Conservation (phyloP, 2,329 filamentous ascomycete genomes). For the Penicillium psychrosexuale region DNA sequence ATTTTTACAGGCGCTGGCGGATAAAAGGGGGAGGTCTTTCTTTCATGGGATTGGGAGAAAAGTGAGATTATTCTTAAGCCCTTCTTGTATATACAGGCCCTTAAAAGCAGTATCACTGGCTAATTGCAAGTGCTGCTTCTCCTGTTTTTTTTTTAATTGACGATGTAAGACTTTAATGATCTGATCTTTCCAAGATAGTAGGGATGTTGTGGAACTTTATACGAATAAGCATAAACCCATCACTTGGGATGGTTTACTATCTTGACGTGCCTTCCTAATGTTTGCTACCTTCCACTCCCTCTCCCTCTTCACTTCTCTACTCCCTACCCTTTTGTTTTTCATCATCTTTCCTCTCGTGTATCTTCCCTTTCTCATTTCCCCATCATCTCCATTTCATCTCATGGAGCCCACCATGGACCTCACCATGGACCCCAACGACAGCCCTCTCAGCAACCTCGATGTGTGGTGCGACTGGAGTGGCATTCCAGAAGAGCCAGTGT, state of each 20-base stretch:
- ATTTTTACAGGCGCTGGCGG: constrained; percentile 20
- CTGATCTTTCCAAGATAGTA: too few species aligned
- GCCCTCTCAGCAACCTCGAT: constrained; percentile 29
- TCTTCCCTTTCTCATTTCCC: background rate
- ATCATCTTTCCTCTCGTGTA: background rate
- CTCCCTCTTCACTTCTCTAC: background rate
- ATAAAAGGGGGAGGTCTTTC: constrained; percentile 16
- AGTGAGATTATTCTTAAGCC: constrained; percentile 21
- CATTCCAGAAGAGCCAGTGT: constrained; percentile 20
- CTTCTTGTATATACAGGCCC: constrained; percentile 31
- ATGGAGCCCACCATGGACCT: background rate
- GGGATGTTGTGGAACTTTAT: too few species aligned
- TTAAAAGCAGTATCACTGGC: constrained; percentile 10
- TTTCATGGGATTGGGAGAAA: constrained; percentile 13
- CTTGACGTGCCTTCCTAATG: constrained; percentile 5
- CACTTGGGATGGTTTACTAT: background rate
- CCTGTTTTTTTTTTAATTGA: constrained; percentile 9
- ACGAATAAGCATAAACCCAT: too few species aligned
- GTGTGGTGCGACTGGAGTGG: constrained; percentile 34
- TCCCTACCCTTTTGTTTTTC: constrained; percentile 3
- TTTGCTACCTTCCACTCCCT: background rate
- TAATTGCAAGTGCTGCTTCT: constrained; percentile 5
- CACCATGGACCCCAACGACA: constrained; percentile 12
- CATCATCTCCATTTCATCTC: background rate
- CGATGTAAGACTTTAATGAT: background rate